These are phyloP conservation scores for Chalciporus piperatus DNA, from an alignment of 768 basidiomycete species.

Conservation along the genomic window DNA sequence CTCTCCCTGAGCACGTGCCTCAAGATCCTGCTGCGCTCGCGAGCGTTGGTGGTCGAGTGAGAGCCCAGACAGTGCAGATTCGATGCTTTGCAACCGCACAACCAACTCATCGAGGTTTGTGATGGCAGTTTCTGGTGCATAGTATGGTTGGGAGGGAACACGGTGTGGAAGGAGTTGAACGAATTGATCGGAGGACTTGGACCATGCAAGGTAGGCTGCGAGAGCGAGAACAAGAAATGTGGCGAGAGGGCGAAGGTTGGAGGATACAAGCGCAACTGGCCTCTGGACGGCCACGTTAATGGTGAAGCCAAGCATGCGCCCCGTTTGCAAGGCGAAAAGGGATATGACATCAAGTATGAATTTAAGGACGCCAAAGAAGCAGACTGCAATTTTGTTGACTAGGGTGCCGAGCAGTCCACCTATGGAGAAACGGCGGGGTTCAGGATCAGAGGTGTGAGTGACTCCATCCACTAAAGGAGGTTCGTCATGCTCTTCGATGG, in stretches of 20 bases:
- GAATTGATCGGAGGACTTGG: constrained; percentile 38
- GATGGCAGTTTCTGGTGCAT: constrained; percentile 56
- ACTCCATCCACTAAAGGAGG: constrained; percentile 30
- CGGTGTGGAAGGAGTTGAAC: constrained; percentile 34
- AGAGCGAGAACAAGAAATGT: constrained; percentile 45
- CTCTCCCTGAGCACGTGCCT: constrained; percentile 48
- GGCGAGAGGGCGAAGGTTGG: constrained; percentile 33
- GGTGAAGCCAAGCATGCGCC: constrained; percentile 47
- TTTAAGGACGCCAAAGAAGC: constrained; percentile 30
- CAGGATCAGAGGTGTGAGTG: constrained; percentile 20
- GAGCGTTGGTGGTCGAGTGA: constrained; percentile 53
- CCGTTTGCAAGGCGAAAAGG: constrained; percentile 40
- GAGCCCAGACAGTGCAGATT: constrained; percentile 59
- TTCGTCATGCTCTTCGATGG: constrained; percentile 68
- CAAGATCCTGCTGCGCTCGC: constrained; percentile 51
- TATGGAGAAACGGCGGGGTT: constrained; percentile 37
- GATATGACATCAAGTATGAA: constrained; percentile 30
- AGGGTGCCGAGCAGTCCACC: constrained; percentile 43
- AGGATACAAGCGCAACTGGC: constrained; percentile 42
- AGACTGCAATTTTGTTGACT: constrained; percentile 35
- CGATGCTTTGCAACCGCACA: constrained; percentile 59
- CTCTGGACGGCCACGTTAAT: constrained; percentile 48
- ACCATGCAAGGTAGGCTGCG: constrained; percentile 45
- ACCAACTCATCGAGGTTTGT: constrained; percentile 66
- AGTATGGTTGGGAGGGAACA: constrained; percentile 38